Evolutionary conservation across 139 green algal genomes (phyloP).

Genomic region (Micractinium sp.): DNA sequence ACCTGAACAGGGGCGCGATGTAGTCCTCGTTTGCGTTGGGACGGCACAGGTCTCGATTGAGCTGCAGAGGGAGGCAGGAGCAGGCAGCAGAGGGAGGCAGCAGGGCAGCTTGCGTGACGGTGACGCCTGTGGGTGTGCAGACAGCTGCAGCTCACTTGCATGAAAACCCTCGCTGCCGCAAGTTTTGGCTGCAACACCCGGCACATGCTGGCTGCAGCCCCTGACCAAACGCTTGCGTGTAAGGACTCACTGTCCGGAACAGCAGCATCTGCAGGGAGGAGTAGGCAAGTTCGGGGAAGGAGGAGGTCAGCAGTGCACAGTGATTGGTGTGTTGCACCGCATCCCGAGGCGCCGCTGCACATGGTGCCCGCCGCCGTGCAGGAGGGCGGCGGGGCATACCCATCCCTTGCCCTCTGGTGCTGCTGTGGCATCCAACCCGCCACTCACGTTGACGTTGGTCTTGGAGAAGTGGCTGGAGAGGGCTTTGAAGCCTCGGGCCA

Average conservation of each 20-base stretch:
- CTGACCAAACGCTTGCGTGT: too few species aligned
- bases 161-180: too few species aligned
- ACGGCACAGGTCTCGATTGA: constrained; percentile 63
- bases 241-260: background rate
- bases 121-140: too few species aligned
- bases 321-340: too few species aligned
- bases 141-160: too few species aligned
- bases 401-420: background rate
- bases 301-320: too few species aligned
- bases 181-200: too few species aligned
- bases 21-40: constrained; percentile 70
- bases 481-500: background rate
- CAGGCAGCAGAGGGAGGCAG: background rate
- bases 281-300: background rate
- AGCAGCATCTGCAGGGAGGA: constrained; percentile 3
- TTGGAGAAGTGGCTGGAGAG: background rate
- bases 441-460: constrained; percentile 7
- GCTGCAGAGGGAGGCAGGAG: constrained; percentile 36
- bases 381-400: too few species aligned
- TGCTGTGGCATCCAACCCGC: background rate
- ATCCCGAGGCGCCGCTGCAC: too few species aligned
- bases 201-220: too few species aligned
- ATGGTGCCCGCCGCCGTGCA: too few species aligned
- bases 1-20: constrained; percentile 54
- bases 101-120: too few species aligned